Percentiles rank a stretch among this genome's conserved stretches.
Conservation (phyloP, 192 early-diverging fungal species). For the Coemansia sp. region DNA sequence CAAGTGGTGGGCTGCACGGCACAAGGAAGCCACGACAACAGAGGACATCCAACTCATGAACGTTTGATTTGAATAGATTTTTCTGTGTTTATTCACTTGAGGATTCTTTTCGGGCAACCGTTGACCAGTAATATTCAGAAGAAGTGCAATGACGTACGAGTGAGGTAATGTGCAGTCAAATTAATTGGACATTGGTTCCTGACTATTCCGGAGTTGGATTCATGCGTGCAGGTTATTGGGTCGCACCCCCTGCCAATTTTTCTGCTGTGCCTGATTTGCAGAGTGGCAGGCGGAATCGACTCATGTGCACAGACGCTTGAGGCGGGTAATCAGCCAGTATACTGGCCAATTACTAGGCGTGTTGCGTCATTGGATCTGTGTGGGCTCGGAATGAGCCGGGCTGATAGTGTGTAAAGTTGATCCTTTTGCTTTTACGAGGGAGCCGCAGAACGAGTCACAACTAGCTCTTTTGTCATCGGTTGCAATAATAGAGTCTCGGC, state of each 20-base stretch:
- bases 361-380: conserved; percentile 3
- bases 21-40: conserved; percentile 20
- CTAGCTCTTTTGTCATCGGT: no score
- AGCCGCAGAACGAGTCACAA: no score
- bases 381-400: background rate
- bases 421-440: no score
- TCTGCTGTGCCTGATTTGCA: background rate
- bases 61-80: conserved; percentile 26
- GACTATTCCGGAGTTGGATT: background rate
- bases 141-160: background rate
- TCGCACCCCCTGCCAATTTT: no score
- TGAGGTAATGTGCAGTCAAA: conserved; percentile 8
- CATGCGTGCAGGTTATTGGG: no score
- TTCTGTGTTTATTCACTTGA: no score
- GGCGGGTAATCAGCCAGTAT: background rate
- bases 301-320: no score
- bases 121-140: background rate
- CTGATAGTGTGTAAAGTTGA: background rate
- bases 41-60: conserved; percentile 49
- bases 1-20: conserved; percentile 62
- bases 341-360: background rate
- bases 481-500: no score
- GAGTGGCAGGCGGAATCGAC: no score
- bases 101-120: background rate
- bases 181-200: conserved; percentile 7